Base-by-base conservation (phyloP, 1,284 basidiomycete genomes). In the Chalciporus piperatoides region DNA sequence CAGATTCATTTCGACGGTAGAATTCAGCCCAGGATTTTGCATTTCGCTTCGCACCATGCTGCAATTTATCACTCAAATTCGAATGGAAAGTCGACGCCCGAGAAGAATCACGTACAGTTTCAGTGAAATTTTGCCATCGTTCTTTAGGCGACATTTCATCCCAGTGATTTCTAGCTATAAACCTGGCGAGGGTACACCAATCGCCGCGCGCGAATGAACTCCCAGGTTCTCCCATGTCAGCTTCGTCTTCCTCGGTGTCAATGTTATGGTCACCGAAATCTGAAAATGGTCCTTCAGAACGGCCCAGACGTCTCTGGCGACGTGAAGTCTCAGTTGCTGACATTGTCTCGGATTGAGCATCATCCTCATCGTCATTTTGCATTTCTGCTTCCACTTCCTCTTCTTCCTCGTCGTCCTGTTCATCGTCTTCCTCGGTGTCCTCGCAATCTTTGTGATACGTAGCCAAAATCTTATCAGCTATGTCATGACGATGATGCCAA, bases 381-480 rank as follows among this genome's bases (percentile, higher is more conserved):
- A 61, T 63, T 24, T 69, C 68, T 15, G 63, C 65, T 35, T 68
- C 63, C 2, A 65, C 67, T 6, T 68, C 71, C 10, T 69, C 44
- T 50, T 67, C 35, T 63, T 68, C 60, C 19, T 69, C 68, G 30
- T 68, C 50, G 17, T 71, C 68, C 11, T 69, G 67, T 32, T 67
- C 63, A 14, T 68, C 61, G 9, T 63, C 60, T 1, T 64, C 68
- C n/a, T 69, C 38, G 53, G 58, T 9, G 1, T 58, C 59, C 7
- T 63, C 69, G 9, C 69, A 63, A n/a, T 57, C 62, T 33, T 50
- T 49, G 12, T 63, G 61, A 15, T 70, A 66, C n/a, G 76, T 70
- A n/a, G 78, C 75, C 33, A 81, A 59, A 38, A 83, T 80, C 57
- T 81, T 80, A 57, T 83, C 82, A 2, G 82, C 80, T 27, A 84